Percentiles rank a stretch among this genome's conserved stretches.
These are phyloP conservation scores for Solanum ossicruentum DNA, from an alignment of 257 asterid genomes.

Conservation along the genomic window DNA sequence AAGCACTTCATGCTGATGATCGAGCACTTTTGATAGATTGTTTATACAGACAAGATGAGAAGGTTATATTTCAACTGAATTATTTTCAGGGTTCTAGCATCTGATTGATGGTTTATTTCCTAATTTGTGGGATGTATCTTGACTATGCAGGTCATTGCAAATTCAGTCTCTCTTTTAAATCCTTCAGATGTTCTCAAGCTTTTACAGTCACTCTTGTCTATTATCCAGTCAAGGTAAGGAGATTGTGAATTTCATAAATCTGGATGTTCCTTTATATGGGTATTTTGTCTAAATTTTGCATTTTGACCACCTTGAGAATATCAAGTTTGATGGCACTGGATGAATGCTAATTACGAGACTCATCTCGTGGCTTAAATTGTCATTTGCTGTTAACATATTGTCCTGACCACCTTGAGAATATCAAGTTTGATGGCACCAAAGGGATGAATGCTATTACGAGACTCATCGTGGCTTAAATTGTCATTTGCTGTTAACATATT, in stretches of 20 bases:
- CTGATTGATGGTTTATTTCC: neutral
- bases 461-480: neutral
- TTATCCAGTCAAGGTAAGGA: slow-evolving; percentile 56
- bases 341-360: neutral
- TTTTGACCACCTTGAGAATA: neutral
- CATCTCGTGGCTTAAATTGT: neutral
- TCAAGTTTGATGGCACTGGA: neutral
- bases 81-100: neutral
- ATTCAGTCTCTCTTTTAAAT: slow-evolving; percentile 58
- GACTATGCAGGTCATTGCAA: slow-evolving; percentile 53
- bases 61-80: slow-evolving; percentile 30
- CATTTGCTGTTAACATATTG: neutral
- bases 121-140: neutral
- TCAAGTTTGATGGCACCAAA: neutral
- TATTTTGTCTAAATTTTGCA: neutral
- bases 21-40: slow-evolving; percentile 72
- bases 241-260: neutral
- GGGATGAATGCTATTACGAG: neutral
- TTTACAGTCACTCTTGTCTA: slow-evolving; percentile 55
- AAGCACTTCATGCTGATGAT: slow-evolving; percentile 84
- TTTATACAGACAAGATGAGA: slow-evolving; percentile 75
- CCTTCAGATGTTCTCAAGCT: slow-evolving; percentile 83
- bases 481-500: neutral
- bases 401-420: neutral
- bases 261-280: neutral